Percentiles rank a stretch among this genome's conserved stretches.
Conservation (phyloP, 768 basidiomycete genomes). For the Solioccasus polychromus region DNA sequence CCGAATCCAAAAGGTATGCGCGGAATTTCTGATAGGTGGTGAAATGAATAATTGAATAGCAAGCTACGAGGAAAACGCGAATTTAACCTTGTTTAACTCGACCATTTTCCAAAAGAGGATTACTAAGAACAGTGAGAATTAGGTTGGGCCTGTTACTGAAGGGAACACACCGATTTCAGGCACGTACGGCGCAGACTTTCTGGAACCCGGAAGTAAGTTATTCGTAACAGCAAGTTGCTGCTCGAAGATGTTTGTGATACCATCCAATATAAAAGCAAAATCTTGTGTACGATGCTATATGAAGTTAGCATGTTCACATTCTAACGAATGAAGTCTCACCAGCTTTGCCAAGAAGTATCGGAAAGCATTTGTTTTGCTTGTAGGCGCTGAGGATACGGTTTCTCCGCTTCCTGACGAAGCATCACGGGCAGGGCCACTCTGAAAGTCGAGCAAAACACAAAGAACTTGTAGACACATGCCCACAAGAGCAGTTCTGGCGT, state of each 20-base stretch:
- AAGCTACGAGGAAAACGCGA: not conserved
- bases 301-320: slow-evolving; percentile 7
- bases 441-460: slow-evolving; percentile 75
- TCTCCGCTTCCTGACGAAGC: slow-evolving; percentile 41
- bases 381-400: slow-evolving; percentile 44
- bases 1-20: slow-evolving; percentile 74
- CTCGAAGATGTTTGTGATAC: slow-evolving; percentile 63
- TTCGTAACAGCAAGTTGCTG: slow-evolving; percentile 74
- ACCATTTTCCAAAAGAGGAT: slow-evolving; percentile 88
- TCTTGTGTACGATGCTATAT: slow-evolving; percentile 85
- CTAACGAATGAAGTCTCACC: slow-evolving; percentile 35
- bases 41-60: slow-evolving; percentile 3
- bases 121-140: slow-evolving; percentile 42
- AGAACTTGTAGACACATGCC: slow-evolving; percentile 76
- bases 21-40: slow-evolving; percentile 77
- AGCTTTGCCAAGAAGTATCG: slow-evolving; percentile 90
- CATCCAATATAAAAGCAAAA: slow-evolving; percentile 78
- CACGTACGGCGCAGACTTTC: slow-evolving; percentile 76
- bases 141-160: not conserved
- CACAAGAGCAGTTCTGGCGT: slow-evolving; percentile 68
- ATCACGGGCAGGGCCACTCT: slow-evolving; percentile 72
- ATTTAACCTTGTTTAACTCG: slow-evolving; percentile 83
- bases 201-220: slow-evolving; percentile 81
- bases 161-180: slow-evolving; percentile 71
- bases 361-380: slow-evolving; percentile 79